phyloP scores from a whole-genome alignment of 257 asterid genomes.

The Ophiorrhiza pumila region DNA sequence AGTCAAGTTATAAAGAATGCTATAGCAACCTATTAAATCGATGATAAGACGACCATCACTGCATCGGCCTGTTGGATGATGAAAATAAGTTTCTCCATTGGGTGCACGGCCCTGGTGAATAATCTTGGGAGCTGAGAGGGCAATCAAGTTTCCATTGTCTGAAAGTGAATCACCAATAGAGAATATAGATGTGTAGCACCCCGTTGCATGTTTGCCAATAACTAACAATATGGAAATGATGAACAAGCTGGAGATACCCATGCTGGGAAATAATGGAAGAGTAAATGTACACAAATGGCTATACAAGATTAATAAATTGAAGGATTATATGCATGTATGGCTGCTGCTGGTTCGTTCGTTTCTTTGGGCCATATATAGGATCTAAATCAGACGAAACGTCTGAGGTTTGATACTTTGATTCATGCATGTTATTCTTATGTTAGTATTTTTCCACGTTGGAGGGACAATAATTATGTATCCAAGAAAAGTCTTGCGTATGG shows the following conservation, averaged over 20 bases:
- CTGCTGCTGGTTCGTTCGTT: too few relatives aligned
- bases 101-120: slow-evolving; percentile 3
- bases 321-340: too few relatives aligned
- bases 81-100: slow-evolving; percentile 18
- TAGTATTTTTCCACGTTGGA: too few relatives aligned
- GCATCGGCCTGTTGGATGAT: slow-evolving; percentile 17
- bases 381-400: too few relatives aligned
- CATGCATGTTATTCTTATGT: too few relatives aligned
- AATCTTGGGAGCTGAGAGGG: neutral
- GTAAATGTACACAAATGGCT: too few relatives aligned
- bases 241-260: neutral
- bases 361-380: too few relatives aligned
- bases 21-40: neutral
- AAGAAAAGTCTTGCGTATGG: too few relatives aligned
- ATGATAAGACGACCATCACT: slow-evolving; percentile 19
- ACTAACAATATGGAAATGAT: neutral
- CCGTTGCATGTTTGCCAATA: neutral
- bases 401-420: too few relatives aligned
- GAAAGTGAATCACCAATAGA: slow-evolving; percentile 25
- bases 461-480: too few relatives aligned
- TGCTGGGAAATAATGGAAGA: neutral
- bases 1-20: too few relatives aligned
- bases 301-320: too few relatives aligned
- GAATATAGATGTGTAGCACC: slow-evolving; percentile 14
- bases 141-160: slow-evolving; percentile 16